A percentile compares a stretch with the other conserved stretches of the same genome.
Evolutionary conservation across 345 rosid species (phyloP).

Genomic region (Acer negundo): DNA sequence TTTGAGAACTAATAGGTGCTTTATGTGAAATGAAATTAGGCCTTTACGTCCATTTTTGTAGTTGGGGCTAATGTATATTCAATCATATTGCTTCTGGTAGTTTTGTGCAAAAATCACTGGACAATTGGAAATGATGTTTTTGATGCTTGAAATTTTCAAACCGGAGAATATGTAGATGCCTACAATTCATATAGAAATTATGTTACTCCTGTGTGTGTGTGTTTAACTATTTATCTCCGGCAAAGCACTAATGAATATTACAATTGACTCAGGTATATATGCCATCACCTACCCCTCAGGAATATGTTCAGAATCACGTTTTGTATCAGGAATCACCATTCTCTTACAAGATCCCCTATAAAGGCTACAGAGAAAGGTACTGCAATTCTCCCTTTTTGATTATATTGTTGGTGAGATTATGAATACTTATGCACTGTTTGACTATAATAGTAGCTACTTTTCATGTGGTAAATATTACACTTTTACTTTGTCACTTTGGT

Average conservation of each 20-base stretch:
- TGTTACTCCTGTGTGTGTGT: neutral
- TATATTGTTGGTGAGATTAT: neutral
- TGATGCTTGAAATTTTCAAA: neutral
- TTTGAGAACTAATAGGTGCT: neutral
- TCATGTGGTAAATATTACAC: too few relatives aligned
- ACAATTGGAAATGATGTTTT: neutral
- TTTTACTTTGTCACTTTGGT: too few relatives aligned
- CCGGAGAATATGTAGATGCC: neutral
- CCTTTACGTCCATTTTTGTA: neutral
- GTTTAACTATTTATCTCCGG: neutral
- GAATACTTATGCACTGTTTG: neutral
- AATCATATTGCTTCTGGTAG: neutral
- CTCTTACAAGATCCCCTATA: constrained; percentile 40
- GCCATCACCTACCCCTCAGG: constrained; percentile 39
- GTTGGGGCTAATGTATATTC: neutral
- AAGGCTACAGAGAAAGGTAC: constrained; percentile 58
- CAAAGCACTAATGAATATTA: constrained; percentile 17
- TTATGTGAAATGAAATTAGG: neutral
- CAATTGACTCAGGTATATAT: constrained; percentile 50
- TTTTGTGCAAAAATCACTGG: neutral
- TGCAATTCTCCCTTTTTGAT: neutral
- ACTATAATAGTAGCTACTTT: too few relatives aligned
- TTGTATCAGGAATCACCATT: constrained; percentile 41
- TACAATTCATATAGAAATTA: neutral
- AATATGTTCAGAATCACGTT: constrained; percentile 42